A percentile compares a stretch with the other conserved stretches of the same genome.
phyloP scores from a whole-genome alignment of 2,329 filamentous ascomycete species.

The Colletotrichum navitas region DNA sequence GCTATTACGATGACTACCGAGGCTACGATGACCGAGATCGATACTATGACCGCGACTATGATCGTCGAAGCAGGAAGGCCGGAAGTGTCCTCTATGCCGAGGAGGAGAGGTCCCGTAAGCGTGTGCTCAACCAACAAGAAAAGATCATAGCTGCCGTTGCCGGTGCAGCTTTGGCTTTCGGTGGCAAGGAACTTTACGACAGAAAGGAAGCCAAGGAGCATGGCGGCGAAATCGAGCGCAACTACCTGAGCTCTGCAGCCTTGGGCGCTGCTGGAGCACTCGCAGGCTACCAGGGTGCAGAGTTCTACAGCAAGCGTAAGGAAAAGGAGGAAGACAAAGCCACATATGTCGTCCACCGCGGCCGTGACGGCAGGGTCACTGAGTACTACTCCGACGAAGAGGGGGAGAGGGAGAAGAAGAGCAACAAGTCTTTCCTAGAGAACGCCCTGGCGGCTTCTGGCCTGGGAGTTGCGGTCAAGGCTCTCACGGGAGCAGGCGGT shows the following conservation, averaged over 20 bases:
- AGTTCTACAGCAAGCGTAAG: conserved; percentile 72
- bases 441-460: conserved; percentile 72
- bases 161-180: conserved; percentile 73
- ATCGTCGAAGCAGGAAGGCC: conserved; percentile 64
- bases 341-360: conserved; percentile 65
- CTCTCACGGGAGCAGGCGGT: conserved; percentile 64
- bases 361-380: conserved; percentile 63
- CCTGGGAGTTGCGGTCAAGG: conserved; percentile 72
- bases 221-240: conserved; percentile 65
- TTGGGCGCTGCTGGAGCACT: conserved; percentile 74
- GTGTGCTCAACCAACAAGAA: conserved; percentile 71
- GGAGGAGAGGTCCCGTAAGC: conserved; percentile 60
- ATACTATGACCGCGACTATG: conserved; percentile 61
- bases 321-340: conserved; percentile 67
- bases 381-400: conserved; percentile 72
- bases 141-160: conserved; percentile 76
- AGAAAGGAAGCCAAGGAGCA: conserved; percentile 69
- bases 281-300: conserved; percentile 73
- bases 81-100: conserved; percentile 69
- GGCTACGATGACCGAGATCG: conserved; percentile 60
- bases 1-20: conserved; percentile 67
- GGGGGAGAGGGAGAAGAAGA: conserved; percentile 67
- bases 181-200: conserved; percentile 75
- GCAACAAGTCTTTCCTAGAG: conserved; percentile 74
- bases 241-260: conserved; percentile 70